Percentiles rank a stretch among this genome's conserved stretches.
Conservation (phyloP, 2,329 filamentous ascomycete species). For the Aspergillus caelatus region DNA sequence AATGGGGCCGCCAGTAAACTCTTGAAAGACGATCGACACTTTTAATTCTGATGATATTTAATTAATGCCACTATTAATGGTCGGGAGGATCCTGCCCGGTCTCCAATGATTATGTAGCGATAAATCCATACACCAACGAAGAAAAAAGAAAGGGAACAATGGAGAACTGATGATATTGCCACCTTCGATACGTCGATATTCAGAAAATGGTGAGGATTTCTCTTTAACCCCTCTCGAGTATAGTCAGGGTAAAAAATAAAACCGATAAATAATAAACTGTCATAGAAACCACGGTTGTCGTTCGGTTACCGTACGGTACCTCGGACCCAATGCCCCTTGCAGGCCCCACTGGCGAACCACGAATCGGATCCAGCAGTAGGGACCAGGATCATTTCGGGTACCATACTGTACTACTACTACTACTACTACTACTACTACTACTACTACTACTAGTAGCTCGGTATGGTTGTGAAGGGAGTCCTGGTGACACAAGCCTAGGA, state of each 20-base stretch:
- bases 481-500: neutral
- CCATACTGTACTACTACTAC: constrained; percentile 2
- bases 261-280: constrained; percentile 19
- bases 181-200: neutral
- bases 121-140: neutral
- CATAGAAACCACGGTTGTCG: constrained; percentile 19
- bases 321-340: constrained; percentile 22
- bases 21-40: constrained; percentile 19
- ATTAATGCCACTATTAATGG: constrained; percentile 3
- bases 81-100: neutral
- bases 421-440: too few species aligned
- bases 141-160: neutral
- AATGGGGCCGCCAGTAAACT: constrained; percentile 11
- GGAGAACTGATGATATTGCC: neutral
- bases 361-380: constrained; percentile 15
- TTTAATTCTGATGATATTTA: constrained; percentile 7
- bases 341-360: constrained; percentile 19
- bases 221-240: neutral
- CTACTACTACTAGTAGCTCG: too few species aligned
- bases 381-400: constrained; percentile 15
- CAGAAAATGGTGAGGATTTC: neutral
- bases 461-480: neutral
- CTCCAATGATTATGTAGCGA: neutral
- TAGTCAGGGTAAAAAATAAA: neutral
- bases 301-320: constrained; percentile 22